Base-by-base conservation (phyloP, 306 rosid species). In the Heteromeles arbutifolia region DNA sequence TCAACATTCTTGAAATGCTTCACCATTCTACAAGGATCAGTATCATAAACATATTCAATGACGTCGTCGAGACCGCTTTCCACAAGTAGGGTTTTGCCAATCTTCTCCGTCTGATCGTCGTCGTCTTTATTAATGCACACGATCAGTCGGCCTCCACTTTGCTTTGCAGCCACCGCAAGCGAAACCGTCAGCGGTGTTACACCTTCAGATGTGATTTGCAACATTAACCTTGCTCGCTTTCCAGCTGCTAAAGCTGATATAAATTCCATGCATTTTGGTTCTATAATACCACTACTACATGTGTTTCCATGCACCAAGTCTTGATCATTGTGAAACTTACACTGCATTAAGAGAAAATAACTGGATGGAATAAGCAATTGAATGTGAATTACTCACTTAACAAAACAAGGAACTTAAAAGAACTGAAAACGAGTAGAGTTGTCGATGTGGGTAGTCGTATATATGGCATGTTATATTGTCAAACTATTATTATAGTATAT, bases 221-320 rank as follows among this genome's bases (percentile, higher is more conserved):
- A 34, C 65, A 76, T 71, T 32, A 71, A 26, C 50, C 58, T 56
- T 12, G 78, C 84, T 34, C 59, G 25, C 28, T 70, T 81, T 66
- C 84, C 78, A 5, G 78, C 81, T 31, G 81, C 84, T 69, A 81
- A 71, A n/a, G 81, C 81, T 19, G 70, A 43, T 64, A 81, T 19
- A 9, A 76, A 76, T 31, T 81, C 74, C 64, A 58, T 24, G 41
- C 77, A 43, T 53, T 73, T 75, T 17, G 84, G 81, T 37, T 81
- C 81, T 15, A 77, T 25, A 45, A 64, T 8, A 22, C 64, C 32
- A 24, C 37, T 15, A 14, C 4, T 6, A 21, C 8, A 53, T 12
- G 21, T 29, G 41, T 37, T 28, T 18, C 74, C 62, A 5, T 26
- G 13, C 22, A 34, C 29, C 18, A 2, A 1, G 22, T 70, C 52